A percentile compares a stretch with the other conserved stretches of the same genome.
These are phyloP conservation scores for Collariella sp. DNA, from an alignment of 495 filamentous ascomycete genomes.

Conservation along the genomic window DNA sequence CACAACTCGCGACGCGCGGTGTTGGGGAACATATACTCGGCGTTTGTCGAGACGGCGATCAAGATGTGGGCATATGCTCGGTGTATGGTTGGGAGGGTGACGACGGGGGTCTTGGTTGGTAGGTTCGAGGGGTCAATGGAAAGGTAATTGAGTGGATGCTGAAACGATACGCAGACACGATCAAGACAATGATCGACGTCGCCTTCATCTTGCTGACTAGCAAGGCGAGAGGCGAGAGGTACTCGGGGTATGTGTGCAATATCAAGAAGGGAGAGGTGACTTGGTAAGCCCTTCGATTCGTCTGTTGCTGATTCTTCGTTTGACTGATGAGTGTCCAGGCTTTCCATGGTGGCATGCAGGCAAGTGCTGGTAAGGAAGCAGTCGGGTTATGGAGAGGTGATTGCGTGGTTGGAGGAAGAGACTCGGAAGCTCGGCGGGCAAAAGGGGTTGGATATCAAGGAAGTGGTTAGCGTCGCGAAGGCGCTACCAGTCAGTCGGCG, in stretches of 20 bases:
- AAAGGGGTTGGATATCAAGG: slow-evolving; percentile 13
- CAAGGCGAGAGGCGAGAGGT: slow-evolving; percentile 36
- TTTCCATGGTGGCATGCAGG: slow-evolving; percentile 58
- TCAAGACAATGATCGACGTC: slow-evolving; percentile 56
- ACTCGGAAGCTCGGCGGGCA: slow-evolving; percentile 20
- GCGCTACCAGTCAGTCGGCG: background rate
- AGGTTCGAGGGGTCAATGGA: too few relatives aligned
- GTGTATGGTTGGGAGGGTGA: slow-evolving; percentile 48
- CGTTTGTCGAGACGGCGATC: slow-evolving; percentile 66
- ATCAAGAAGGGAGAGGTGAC: slow-evolving; percentile 57
- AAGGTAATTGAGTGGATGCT: too few relatives aligned
- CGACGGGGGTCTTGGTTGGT: slow-evolving; percentile 50
- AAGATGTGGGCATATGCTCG: slow-evolving; percentile 77
- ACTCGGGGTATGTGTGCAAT: slow-evolving; percentile 47
- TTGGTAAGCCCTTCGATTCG: slow-evolving; percentile 46
- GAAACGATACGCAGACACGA: slow-evolving; percentile 49
- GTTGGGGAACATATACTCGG: slow-evolving; percentile 62
- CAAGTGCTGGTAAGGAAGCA: slow-evolving; percentile 60
- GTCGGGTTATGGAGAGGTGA: slow-evolving; percentile 49
- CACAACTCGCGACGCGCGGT: slow-evolving; percentile 66
- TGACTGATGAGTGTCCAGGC: slow-evolving; percentile 22
- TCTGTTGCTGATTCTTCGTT: slow-evolving; percentile 1
- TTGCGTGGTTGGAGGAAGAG: slow-evolving; percentile 54
- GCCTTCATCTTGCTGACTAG: slow-evolving; percentile 58
- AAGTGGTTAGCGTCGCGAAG: slow-evolving; percentile 14